Percentiles rank a stretch among this genome's conserved stretches.
These are phyloP conservation scores for Erigeron philadelphicus DNA, from an alignment of 140 eudicot genomes.

Conservation along the genomic window DNA sequence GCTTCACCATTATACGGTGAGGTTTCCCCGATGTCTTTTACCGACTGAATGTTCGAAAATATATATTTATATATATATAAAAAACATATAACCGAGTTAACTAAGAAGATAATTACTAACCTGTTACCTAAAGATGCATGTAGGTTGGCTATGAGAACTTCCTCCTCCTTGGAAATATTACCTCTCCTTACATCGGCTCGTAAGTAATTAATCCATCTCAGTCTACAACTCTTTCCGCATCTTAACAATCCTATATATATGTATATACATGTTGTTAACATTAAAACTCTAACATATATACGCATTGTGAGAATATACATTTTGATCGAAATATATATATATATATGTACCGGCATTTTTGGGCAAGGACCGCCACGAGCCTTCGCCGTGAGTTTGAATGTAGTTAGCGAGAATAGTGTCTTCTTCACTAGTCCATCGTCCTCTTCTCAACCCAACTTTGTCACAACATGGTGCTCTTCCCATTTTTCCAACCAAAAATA, in stretches of 20 bases:
- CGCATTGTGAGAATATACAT: neutral
- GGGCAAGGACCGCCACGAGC: constrained; percentile 84
- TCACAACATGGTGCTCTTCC: constrained; percentile 90
- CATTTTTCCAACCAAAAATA: constrained; percentile 11
- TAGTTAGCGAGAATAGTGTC: constrained; percentile 52
- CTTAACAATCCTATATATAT: constrained; percentile 52
- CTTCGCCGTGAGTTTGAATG: constrained; percentile 68
- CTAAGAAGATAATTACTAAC: constrained; percentile 25
- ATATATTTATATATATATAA: too few species aligned
- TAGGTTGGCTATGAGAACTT: constrained; percentile 51
- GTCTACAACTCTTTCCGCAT: constrained; percentile 90
- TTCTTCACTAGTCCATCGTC: constrained; percentile 82
- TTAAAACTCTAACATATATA: too few species aligned
- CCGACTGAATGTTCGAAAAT: too few species aligned
- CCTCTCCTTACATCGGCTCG: constrained; percentile 84
- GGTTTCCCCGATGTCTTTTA: too few species aligned
- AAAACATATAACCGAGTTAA: too few species aligned
- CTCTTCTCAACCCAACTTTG: constrained; percentile 69
- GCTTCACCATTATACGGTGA: too few species aligned
- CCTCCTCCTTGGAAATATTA: constrained; percentile 63
- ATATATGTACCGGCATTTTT: constrained; percentile 61
- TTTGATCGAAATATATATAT: neutral
- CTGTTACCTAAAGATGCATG: constrained; percentile 79
- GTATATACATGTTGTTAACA: neutral
- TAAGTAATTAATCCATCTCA: constrained; percentile 89